phyloP scores from a whole-genome alignment of 768 basidiomycete species.

The Austroboletus eburneus region DNA sequence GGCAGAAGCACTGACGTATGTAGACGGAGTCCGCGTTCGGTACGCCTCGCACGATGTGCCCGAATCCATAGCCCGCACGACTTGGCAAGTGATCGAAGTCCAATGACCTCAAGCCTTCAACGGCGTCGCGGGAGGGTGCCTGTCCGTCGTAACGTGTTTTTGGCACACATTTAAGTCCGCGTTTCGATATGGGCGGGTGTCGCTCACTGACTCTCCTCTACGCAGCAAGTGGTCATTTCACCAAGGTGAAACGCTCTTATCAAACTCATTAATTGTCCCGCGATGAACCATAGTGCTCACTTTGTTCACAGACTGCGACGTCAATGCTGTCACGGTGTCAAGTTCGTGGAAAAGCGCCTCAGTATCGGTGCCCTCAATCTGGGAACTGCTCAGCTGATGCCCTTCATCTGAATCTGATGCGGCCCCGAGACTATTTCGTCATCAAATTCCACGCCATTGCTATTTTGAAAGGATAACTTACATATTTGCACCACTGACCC shows the following conservation, averaged over 20 bases:
- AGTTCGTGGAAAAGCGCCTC: not conserved
- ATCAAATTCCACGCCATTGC: not conserved
- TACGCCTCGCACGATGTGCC: slow-evolving; percentile 8
- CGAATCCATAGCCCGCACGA: slow-evolving; percentile 8
- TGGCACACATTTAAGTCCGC: slow-evolving; percentile 1
- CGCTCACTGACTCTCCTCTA: not conserved
- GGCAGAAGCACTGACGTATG: not conserved
- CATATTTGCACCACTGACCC: no score
- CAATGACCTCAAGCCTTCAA: not conserved
- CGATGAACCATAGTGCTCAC: not conserved
- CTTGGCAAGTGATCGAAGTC: not conserved
- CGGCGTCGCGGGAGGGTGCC: not conserved
- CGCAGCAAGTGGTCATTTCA: slow-evolving; percentile 8
- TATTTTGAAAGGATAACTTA: no score
- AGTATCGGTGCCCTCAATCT: not conserved
- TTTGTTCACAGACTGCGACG: slow-evolving; percentile 5
- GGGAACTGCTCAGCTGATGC: no score
- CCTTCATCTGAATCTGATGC: no score
- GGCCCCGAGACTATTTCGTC: not conserved
- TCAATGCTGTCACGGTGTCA: slow-evolving; percentile 1
- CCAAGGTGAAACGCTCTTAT: not conserved
- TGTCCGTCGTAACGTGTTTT: slow-evolving; percentile 3
- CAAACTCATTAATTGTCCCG: not conserved
- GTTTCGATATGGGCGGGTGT: not conserved
- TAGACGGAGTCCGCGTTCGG: not conserved